Conservation (phyloP, 1,139 yeast species). For the Kurtzmaniella quercitrusa region DNA sequence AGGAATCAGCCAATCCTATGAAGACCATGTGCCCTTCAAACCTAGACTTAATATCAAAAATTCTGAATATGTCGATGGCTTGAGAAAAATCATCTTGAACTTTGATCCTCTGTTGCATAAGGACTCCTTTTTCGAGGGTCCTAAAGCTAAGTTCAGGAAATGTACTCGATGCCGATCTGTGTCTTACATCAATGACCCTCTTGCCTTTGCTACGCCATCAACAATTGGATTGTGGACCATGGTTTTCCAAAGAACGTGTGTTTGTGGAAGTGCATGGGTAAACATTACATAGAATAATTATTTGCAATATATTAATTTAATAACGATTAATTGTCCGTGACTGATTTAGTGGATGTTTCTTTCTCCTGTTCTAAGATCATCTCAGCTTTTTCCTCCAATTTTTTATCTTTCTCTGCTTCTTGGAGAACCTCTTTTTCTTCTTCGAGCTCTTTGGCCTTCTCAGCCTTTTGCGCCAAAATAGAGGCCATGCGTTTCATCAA, state of each 20-base stretch:
- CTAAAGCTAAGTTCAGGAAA: slow-evolving; percentile 31
- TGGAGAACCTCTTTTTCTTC: slow-evolving; percentile 9
- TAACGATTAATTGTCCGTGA: background rate
- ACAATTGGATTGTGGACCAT: slow-evolving; percentile 59
- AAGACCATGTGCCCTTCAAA: slow-evolving; percentile 7
- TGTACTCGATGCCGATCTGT: slow-evolving; percentile 70
- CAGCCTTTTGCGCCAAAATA: slow-evolving; percentile 13
- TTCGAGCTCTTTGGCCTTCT: slow-evolving; percentile 14
- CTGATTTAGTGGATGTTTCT: background rate
- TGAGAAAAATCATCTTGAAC: slow-evolving; percentile 37
- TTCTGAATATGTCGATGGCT: slow-evolving; percentile 37
- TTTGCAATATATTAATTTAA: background rate
- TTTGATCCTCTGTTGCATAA: slow-evolving; percentile 1
- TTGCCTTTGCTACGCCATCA: slow-evolving; percentile 34
- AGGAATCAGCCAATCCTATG: slow-evolving; percentile 1
- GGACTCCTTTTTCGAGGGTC: background rate
- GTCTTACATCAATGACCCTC: slow-evolving; percentile 48
- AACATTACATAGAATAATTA: slow-evolving; percentile 13
- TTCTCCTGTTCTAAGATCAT: background rate
- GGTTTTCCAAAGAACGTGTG: slow-evolving; percentile 71
- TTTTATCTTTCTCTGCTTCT: background rate
- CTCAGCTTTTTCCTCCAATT: background rate
- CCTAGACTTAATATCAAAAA: slow-evolving; percentile 23
- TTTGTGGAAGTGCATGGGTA: slow-evolving; percentile 80
- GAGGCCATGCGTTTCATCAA: slow-evolving; percentile 28